A percentile compares a stretch with the other conserved stretches of the same genome.
phyloP scores from a whole-genome alignment of 257 asterid genomes.

The Solanum lycopersicoides region DNA sequence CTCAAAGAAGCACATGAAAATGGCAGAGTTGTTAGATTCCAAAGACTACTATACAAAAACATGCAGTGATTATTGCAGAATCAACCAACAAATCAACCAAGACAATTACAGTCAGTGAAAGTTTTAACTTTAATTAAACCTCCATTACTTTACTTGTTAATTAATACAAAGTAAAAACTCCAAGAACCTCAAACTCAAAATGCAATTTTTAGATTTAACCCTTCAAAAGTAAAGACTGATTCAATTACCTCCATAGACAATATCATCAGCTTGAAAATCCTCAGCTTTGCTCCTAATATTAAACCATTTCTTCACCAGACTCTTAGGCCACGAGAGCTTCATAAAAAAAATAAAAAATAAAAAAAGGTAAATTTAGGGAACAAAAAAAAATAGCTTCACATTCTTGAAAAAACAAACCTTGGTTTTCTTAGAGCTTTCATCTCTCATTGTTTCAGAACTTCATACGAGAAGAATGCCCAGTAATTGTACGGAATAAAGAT shows the following conservation, averaged over 20 bases:
- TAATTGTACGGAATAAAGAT: constrained; percentile 8
- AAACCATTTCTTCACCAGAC: constrained; percentile 94
- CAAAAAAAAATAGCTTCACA: constrained; percentile 7
- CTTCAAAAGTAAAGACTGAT: not conserved
- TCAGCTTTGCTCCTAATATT: constrained; percentile 71
- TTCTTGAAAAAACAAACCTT: constrained; percentile 46
- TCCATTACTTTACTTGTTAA: not conserved
- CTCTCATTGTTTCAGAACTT: constrained; percentile 78
- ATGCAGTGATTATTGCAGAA: constrained; percentile 10
- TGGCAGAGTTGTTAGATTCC: constrained; percentile 11
- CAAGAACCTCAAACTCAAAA: not conserved
- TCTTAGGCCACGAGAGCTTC: constrained; percentile 84
- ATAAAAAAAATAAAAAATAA: constrained; percentile 12
- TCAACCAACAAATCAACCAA: not conserved
- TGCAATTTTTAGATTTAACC: not conserved
- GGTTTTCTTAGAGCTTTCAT: constrained; percentile 70
- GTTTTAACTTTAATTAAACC: not conserved
- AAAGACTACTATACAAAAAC: constrained; percentile 4
- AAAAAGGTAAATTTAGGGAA: constrained; percentile 27
- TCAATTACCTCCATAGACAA: constrained; percentile 44
- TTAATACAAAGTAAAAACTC: not conserved
- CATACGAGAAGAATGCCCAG: constrained; percentile 17
- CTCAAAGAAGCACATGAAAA: constrained; percentile 18
- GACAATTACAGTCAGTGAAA: not conserved
- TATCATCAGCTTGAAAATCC: constrained; percentile 91